Evolutionary conservation across 140 eudicot genomes (phyloP), one percentile per base, ranked within the genome.

Genomic region (Ambrosia hybrid): DNA sequence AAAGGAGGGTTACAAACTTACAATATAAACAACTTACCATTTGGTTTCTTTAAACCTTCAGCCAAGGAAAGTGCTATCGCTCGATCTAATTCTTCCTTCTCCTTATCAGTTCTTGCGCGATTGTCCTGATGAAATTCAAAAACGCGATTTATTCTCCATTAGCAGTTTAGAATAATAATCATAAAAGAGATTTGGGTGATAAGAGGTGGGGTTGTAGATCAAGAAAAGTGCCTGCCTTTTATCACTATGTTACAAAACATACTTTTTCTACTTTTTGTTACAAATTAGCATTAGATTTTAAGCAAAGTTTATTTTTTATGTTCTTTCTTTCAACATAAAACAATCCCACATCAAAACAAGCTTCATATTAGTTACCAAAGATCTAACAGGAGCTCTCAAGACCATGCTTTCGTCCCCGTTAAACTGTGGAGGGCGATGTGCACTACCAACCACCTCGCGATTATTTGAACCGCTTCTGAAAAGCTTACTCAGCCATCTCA

Each of bases 81-180:
- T 72, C 89, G 95, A 67, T 94, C 97, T 57, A 94, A 60, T 67
- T 94, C 97, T 85, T 94, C 97, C 80, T 82, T 91, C 74, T 94
- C 99, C 74, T 79, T 90, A 41, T 81, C 80, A 53, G 89, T 71
- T 69, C 96, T 83, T 78, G 94, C 61, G 4, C 83, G 85, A 77
- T 91, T 93, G 74, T 87, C 95, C 99, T 91, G 83, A 76, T 67
- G 71, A 78, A 51, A 66, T 53, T 72, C 38, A 1, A 60, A 56
- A 69, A 52, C 39, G 12, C 9, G 45, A 60, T 60, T 9, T 10
- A 39, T 9, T 60, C 43, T 30, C 33, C 16, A 12, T 11, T 21
- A 60, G 8, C 33, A 60, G 17, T 60, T 60, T 15, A 60, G 14
- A 60, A 66, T 21, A 66, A 17, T 9, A 30, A 66, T 51, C 73